Percentiles rank a stretch among this genome's conserved stretches.
phyloP scores from a whole-genome alignment of 1,284 basidiomycete species.

The Sporisorium graminicola region DNA sequence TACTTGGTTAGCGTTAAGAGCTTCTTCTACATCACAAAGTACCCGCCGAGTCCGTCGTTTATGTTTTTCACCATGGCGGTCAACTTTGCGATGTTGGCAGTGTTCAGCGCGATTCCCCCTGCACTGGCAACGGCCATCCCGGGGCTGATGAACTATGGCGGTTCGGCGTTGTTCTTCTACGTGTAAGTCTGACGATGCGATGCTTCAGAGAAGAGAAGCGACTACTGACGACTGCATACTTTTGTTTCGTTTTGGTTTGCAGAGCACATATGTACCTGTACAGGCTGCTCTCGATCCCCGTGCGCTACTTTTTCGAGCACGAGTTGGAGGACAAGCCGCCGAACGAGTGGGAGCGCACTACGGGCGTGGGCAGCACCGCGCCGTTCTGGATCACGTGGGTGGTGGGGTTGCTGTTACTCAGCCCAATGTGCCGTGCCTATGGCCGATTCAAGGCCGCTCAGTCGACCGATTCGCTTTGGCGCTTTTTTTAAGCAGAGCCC shows the following conservation, averaged over 20 bases:
- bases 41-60: slow-evolving; percentile 55
- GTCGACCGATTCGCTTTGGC: slow-evolving; percentile 37
- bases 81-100: slow-evolving; percentile 50
- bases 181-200: slow-evolving; percentile 15
- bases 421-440: slow-evolving; percentile 34
- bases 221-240: background rate
- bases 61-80: slow-evolving; percentile 47
- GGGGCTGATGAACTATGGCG: slow-evolving; percentile 45
- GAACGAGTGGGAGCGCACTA: slow-evolving; percentile 23
- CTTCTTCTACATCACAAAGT: slow-evolving; percentile 63
- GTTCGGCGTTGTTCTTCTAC: slow-evolving; percentile 60
- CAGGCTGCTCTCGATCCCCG: slow-evolving; percentile 31
- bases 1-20: slow-evolving; percentile 47
- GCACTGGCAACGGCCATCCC: slow-evolving; percentile 10
- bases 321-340: slow-evolving; percentile 36
- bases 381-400: slow-evolving; percentile 45
- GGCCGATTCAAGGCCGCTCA: slow-evolving; percentile 35
- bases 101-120: slow-evolving; percentile 44
- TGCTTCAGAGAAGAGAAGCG: background rate
- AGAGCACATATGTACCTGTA: slow-evolving; percentile 43
- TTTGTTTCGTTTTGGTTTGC: background rate
- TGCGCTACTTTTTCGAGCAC: slow-evolving; percentile 33
- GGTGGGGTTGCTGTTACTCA: slow-evolving; percentile 29
- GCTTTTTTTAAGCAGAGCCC: slow-evolving; percentile 56
- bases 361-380: slow-evolving; percentile 20